Evolutionary conservation across 2,329 filamentous ascomycete species (phyloP).

Genomic region (Ceratocystis cubensis): DNA sequence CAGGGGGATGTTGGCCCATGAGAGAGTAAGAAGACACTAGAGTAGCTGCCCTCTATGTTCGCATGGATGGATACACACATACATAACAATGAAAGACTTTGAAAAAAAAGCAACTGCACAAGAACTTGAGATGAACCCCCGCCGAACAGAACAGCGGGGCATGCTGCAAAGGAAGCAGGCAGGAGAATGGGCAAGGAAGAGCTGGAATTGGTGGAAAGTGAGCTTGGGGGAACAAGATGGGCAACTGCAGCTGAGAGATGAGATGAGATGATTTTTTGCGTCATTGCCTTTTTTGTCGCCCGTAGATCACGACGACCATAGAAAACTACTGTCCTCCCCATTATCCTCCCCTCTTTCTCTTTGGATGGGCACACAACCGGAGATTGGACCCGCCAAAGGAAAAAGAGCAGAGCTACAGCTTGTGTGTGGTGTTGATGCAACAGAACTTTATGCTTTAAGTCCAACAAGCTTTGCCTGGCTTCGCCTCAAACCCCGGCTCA

Average conservation of each 20-base stretch:
- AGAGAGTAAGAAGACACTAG: background rate
- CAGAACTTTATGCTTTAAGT: background rate
- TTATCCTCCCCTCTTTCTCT: too few species aligned
- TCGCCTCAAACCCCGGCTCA: background rate
- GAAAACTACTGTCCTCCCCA: background rate
- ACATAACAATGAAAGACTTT: background rate
- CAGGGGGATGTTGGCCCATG: background rate
- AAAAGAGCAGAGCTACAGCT: background rate
- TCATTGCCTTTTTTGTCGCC: background rate
- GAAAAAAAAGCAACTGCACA: background rate
- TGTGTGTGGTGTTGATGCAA: background rate
- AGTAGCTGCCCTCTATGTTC: too few species aligned
- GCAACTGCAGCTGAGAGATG: background rate
- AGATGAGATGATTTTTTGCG: slow-evolving; percentile 10
- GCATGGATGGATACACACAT: too few species aligned
- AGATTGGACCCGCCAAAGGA: background rate
- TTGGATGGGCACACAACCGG: background rate
- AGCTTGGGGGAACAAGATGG: background rate
- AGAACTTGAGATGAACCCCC: background rate
- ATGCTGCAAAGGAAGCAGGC: background rate
- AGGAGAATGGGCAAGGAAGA: background rate
- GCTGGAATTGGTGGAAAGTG: slow-evolving; percentile 3
- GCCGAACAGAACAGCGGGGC: too few species aligned
- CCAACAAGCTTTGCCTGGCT: background rate
- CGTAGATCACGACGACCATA: background rate